Base-by-base conservation (phyloP, 352 stramenopile genomes). In the Thalassiosira livingstoniorum region DNA sequence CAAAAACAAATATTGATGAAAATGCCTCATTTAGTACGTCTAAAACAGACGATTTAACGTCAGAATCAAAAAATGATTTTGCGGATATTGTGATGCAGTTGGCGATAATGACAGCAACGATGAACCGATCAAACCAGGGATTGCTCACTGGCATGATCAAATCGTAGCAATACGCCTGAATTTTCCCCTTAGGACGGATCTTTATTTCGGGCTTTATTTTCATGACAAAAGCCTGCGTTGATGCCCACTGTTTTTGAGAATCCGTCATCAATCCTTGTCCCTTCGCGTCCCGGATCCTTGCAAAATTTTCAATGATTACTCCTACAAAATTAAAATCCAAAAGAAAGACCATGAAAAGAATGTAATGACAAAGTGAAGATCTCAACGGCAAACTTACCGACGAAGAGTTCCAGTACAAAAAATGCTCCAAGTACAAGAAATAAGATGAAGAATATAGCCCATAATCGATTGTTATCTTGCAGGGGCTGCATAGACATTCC, bases 231-330 rank as follows among this genome's bases (percentile, higher is more conserved):
- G 82, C 42, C 42, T 89, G 82, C n/a, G 82, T 86, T 27, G 66
- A 66, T 43, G 77, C 82, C 82, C 82, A 89, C 32, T 85, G 61
- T 32, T 61, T 55, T 73, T 89, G 82, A 47, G 67, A 93, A 1
- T 95, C 90, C 2, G 96, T 98, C 61, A 98, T 88, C 0, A 94
- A 39, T 34, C 78, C 76, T 66, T 72, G 29, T 53, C 86, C 80
- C 55, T 70, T 76, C 27, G 71, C 61, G 39, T 92, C 80, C 4
- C 77, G 70, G 61, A 92, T 79, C 51, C 86, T 85, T 57, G 97
- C 97, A 73, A 98, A 98, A 65, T 97, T 97, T 68, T 98, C 96
- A 57, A 98, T 97, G 72, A 98, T 97, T 5, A 98, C 94, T 5
- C 96, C 96, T 0, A 98, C 93, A 69, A 98, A n/a, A n/a, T n/a